Evolutionary conservation across 495 filamentous ascomycete genomes (phyloP).

Genomic region (Penicillium angulare): DNA sequence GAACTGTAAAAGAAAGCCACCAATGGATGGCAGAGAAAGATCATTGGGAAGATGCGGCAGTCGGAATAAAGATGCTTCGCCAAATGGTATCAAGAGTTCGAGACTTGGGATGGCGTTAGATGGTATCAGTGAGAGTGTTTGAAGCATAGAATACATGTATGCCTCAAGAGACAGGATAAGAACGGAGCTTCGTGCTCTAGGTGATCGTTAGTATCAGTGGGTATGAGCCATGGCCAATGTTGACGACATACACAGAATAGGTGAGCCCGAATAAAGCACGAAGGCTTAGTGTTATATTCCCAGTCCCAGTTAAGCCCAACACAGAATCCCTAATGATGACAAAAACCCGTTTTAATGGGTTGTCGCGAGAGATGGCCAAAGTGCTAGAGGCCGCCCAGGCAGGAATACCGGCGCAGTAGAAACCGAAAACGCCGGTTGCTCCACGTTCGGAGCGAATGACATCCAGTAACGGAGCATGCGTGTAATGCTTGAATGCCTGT

Average conservation of each 20-base stretch:
- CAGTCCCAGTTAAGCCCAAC: slow-evolving; percentile 21
- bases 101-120: slow-evolving; percentile 30
- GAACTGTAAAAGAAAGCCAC: slow-evolving; percentile 22
- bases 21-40: slow-evolving; percentile 29
- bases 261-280: slow-evolving; percentile 31
- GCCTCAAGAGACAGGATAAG: slow-evolving; percentile 44
- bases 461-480: slow-evolving; percentile 35
- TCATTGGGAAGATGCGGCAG: slow-evolving; percentile 31
- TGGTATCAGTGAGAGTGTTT: slow-evolving; percentile 43
- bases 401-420: slow-evolving; percentile 47
- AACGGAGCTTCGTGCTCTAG: slow-evolving; percentile 36
- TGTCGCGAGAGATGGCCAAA: slow-evolving; percentile 41
- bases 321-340: slow-evolving; percentile 26
- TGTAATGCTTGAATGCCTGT: slow-evolving; percentile 48
- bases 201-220: neutral
- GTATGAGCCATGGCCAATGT: too few relatives aligned
- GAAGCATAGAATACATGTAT: slow-evolving; percentile 50
- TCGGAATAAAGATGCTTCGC: slow-evolving; percentile 33
- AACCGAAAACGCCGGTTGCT: slow-evolving; percentile 30
- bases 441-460: slow-evolving; percentile 39
- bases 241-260: slow-evolving; percentile 34
- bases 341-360: slow-evolving; percentile 38
- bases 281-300: slow-evolving; percentile 23
- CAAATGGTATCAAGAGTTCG: slow-evolving; percentile 37
- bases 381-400: slow-evolving; percentile 42